Conservation (phyloP, 176 grass and related monocot genomes). For the Phyllostachys edulis region DNA sequence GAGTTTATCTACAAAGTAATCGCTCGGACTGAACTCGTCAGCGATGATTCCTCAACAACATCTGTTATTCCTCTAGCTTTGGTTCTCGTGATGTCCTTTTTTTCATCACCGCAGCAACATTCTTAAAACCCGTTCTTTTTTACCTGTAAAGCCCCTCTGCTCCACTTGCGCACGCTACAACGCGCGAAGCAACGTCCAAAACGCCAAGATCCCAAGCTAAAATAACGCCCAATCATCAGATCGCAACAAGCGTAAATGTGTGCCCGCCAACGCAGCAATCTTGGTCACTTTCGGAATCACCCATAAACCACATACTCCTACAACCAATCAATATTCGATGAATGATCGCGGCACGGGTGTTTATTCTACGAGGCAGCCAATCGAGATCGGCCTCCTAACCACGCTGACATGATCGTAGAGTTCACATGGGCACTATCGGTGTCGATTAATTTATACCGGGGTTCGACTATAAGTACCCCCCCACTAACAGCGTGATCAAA, state of each 20-base stretch:
- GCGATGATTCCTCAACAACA: too few species aligned
- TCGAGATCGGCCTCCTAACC: not conserved
- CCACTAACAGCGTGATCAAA: not conserved
- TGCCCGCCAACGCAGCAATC: not conserved
- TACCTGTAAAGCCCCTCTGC: not conserved
- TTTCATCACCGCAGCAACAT: too few species aligned
- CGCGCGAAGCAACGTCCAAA: not conserved
- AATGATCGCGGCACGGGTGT: not conserved
- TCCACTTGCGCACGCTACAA: constrained; percentile 4
- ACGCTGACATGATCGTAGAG: not conserved
- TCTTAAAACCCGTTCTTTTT: too few species aligned
- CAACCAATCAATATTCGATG: not conserved
- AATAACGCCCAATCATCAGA: constrained; percentile 26
- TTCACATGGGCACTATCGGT: constrained; percentile 20
- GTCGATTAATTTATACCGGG: not conserved
- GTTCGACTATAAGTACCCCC: constrained; percentile 15
- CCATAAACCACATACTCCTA: not conserved
- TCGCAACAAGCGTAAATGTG: not conserved
- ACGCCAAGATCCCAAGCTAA: constrained; percentile 22
- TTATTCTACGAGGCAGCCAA: not conserved
- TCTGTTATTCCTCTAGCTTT: too few species aligned
- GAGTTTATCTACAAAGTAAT: too few species aligned
- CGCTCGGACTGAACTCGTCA: too few species aligned
- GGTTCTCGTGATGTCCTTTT: too few species aligned
- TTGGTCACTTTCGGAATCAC: not conserved